These are phyloP conservation scores for Nitzschia putrida DNA, from an alignment of 108 stramenopile species.

Conservation along the genomic window DNA sequence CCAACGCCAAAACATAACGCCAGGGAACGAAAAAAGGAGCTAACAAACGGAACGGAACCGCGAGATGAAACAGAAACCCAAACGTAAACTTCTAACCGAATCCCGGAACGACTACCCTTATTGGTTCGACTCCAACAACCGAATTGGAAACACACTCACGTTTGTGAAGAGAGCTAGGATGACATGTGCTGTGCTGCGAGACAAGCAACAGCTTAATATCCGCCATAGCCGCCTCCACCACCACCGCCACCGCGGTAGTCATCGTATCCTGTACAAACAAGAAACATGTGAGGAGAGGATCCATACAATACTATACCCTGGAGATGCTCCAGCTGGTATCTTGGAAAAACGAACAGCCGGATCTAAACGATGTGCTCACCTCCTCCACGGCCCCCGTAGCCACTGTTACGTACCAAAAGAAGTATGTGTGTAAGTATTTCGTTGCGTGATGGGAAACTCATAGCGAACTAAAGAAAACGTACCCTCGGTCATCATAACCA, in stretches of 20 bases:
- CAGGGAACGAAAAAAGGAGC: conserved; percentile 2
- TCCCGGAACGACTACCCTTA: conserved; percentile 40
- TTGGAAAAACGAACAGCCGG: too few species aligned
- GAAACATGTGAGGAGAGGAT: not conserved
- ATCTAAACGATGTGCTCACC: not conserved
- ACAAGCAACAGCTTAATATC: conserved; percentile 36
- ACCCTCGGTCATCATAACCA: conserved; percentile 28
- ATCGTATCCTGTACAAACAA: conserved; percentile 29
- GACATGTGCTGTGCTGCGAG: not conserved
- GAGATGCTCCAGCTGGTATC: too few species aligned
- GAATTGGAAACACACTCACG: conserved; percentile 2
- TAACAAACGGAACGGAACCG: conserved; percentile 30
- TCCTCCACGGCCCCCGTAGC: conserved; percentile 29
- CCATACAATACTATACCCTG: too few species aligned
- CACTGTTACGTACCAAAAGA: conserved; percentile 24
- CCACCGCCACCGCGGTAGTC: conserved; percentile 42
- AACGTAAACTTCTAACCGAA: conserved; percentile 36
- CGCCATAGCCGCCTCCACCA: conserved; percentile 42
- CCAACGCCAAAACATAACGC: not conserved
- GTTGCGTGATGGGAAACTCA: not conserved
- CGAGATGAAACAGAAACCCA: conserved; percentile 28
- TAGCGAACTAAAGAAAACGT: not conserved
- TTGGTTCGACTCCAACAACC: not conserved
- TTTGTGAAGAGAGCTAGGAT: not conserved
- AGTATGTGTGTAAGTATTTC: not conserved